Base-by-base conservation (phyloP, 306 rosid species). In the Vigna reflexopilosa region DNA sequence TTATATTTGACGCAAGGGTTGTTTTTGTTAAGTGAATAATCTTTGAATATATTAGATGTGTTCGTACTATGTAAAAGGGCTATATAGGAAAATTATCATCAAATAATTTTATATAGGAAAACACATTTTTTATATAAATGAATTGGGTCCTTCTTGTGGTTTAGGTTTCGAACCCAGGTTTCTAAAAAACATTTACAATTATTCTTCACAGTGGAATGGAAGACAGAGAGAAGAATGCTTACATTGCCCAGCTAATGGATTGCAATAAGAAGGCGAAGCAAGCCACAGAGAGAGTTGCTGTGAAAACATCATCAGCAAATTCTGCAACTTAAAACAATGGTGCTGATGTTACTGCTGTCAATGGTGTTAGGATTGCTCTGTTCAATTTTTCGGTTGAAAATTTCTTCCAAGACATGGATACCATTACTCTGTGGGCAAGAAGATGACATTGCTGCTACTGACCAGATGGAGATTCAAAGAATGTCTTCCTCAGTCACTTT, bases 321-420 rank as follows among this genome's bases (percentile, higher is more conserved):
- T 73, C 76, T 2, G 48, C 71, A 22, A 49, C 40, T 6, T 49
- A 10, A 6, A 63, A 49, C 34, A 51, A 83, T 77, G 72, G 69
- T n/a, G 19, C 32, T 71, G 82, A 66, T 62, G 24, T n/a, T 32
- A 76, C 4, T 8, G 4, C 28, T 72, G 34, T 15, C 38, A 64
- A 14, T 44, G 48, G 77, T 44, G 82, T 88, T 66, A 75, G 67
- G 49, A 84, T 88, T 67, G 89, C 86, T 19, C 14, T 55, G 56
- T 89, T 92, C 64, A 96, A 95, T 68, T 62, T 70, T 68, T 95
- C 89, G 5, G 85, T 67, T 49, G 92, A 90, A 78, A 89, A 88
- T 63, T 92, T 89, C 85, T 92, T 91, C 69, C 65, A 75, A 54
- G 83, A 85, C 80, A 85, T 88, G 49, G 91, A 86, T 38, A 55